These are phyloP conservation scores for Sporormia fimetaria DNA, from an alignment of 495 filamentous ascomycete species.

Conservation along the genomic window DNA sequence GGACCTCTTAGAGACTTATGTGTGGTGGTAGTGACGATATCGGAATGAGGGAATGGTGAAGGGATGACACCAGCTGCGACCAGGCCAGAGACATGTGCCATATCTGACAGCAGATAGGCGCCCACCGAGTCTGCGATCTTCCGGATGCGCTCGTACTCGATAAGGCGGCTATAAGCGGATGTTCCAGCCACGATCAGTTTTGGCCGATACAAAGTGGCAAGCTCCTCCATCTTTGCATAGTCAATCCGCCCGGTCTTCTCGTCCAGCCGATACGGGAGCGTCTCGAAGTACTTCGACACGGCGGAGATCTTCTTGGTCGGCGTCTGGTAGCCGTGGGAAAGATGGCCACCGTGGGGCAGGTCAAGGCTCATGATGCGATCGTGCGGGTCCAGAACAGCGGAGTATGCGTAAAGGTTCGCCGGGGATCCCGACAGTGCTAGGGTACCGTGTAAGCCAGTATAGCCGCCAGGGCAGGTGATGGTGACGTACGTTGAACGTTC, in stretches of 20 bases:
- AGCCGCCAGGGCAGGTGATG: conserved; percentile 10
- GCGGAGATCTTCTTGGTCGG: conserved; percentile 97
- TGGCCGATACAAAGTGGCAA: conserved; percentile 87
- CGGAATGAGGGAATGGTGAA: conserved; percentile 84
- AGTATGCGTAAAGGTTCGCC: conserved; percentile 93
- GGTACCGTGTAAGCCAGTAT: conserved; percentile 9
- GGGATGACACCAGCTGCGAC: conserved; percentile 90
- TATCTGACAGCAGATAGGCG: conserved; percentile 91
- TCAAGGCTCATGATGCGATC: conserved; percentile 96
- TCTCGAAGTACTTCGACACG: conserved; percentile 98
- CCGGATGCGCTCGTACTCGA: conserved; percentile 94
- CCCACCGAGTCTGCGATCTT: conserved; percentile 91
- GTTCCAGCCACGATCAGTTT: conserved; percentile 95
- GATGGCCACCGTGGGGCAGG: conserved; percentile 88
- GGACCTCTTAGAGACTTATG: conserved; percentile 99
- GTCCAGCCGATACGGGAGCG: conserved; percentile 83
- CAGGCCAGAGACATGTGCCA: conserved; percentile 97
- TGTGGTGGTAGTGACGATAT: conserved; percentile 97
- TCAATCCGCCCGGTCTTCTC: conserved; percentile 93
- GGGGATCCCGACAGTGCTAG: conserved; percentile 88
- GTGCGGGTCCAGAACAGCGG: conserved; percentile 79
- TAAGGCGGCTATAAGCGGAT: conserved; percentile 95
- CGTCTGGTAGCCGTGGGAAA: conserved; percentile 96
- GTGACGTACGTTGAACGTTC: conserved; percentile 76
- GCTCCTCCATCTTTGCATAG: conserved; percentile 85